Conservation (phyloP, 2,329 filamentous ascomycete genomes). For the Xylariales sp. region DNA sequence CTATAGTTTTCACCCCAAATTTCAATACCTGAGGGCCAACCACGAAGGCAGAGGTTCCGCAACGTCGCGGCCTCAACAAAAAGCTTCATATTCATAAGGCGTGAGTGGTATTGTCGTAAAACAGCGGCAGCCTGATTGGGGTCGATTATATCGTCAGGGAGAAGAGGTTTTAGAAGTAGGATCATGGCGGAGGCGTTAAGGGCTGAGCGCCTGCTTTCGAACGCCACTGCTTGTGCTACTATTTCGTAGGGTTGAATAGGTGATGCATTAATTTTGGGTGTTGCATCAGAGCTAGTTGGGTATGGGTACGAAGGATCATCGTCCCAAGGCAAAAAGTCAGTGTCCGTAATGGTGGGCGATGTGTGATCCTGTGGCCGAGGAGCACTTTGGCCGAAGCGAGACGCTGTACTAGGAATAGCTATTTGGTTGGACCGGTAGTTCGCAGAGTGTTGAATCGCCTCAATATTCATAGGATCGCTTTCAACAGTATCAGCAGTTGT, state of each 20-base stretch:
- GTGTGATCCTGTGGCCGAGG: constrained; percentile 53
- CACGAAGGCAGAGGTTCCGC: constrained; percentile 69
- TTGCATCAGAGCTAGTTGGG: constrained; percentile 48
- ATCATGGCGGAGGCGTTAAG: constrained; percentile 71
- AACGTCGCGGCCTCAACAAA: constrained; percentile 71
- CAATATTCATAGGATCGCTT: constrained; percentile 39
- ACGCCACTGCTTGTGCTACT: constrained; percentile 64
- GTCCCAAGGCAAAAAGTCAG: constrained; percentile 69
- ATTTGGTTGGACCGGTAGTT: constrained; percentile 28
- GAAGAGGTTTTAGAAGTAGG: constrained; percentile 67
- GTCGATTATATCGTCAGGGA: constrained; percentile 67
- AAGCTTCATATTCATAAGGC: constrained; percentile 68
- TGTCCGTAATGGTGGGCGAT: constrained; percentile 61
- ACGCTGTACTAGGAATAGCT: constrained; percentile 14
- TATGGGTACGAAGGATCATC: constrained; percentile 68
- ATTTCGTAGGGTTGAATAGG: constrained; percentile 68
- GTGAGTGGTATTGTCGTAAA: constrained; percentile 68
- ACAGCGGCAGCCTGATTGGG: constrained; percentile 66
- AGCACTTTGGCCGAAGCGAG: constrained; percentile 22
- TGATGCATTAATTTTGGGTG: constrained; percentile 36
- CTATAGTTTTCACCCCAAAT: constrained; percentile 67
- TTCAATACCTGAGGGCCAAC: constrained; percentile 64
- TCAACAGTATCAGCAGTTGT: constrained; percentile 47
- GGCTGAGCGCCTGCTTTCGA: constrained; percentile 66
- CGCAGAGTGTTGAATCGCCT: constrained; percentile 25